Evolutionary conservation across 495 filamentous ascomycete species (phyloP).

Genomic region (Articulospora tetracladia): DNA sequence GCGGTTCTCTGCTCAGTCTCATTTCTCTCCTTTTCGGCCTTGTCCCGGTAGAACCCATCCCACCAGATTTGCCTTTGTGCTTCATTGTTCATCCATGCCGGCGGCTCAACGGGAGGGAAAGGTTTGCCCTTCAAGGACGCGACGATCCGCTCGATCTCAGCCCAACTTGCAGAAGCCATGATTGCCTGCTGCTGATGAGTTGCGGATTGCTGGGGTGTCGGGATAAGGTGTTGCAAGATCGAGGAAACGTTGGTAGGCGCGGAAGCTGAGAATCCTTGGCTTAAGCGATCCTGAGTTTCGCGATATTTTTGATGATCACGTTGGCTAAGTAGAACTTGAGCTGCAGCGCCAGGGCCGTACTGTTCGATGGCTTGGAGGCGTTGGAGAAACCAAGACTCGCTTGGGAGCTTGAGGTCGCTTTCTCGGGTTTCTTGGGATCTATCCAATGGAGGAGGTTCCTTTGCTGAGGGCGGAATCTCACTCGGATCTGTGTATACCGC

Average conservation of each 20-base stretch:
- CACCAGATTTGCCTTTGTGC: conserved; percentile 28
- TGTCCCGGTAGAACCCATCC: conserved; percentile 28
- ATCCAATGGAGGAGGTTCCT: conserved; percentile 55
- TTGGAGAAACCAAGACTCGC: conserved; percentile 20
- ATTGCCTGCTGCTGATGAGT: not conserved
- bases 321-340: conserved; percentile 8
- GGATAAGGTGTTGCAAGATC: conserved; percentile 15
- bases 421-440: conserved; percentile 4
- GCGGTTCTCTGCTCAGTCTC: not conserved
- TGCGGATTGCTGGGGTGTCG: not conserved
- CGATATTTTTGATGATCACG: conserved; percentile 2
- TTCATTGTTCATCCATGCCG: conserved; percentile 27
- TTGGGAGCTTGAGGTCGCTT: conserved; percentile 7
- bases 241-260: not conserved
- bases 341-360: conserved; percentile 19
- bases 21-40: conserved; percentile 21
- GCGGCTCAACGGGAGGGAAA: conserved; percentile 29
- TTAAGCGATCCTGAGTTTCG: not conserved
- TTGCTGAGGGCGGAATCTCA: conserved; percentile 74
- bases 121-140: conserved; percentile 27
- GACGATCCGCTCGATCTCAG: conserved; percentile 18
- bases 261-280: not conserved
- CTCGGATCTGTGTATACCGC: conserved; percentile 68
- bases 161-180: conserved; percentile 5
- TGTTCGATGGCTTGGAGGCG: conserved; percentile 17